Base-by-base conservation (phyloP, 2,329 filamentous ascomycete species). In the Pseudopithomyces maydicus region DNA sequence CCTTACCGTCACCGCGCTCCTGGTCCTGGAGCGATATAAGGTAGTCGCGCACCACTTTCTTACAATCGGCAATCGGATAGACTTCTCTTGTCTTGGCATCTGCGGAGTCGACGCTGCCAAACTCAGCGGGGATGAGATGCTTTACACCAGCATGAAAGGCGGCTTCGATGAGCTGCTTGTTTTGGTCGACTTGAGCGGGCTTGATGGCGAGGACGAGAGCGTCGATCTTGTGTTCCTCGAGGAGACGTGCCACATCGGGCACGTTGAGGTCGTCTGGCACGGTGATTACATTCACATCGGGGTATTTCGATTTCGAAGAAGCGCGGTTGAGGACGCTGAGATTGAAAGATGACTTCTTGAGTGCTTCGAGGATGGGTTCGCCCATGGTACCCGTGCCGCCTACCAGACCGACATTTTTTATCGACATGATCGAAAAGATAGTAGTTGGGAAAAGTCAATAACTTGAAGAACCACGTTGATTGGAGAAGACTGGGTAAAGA, bases 121-220 rank as follows among this genome's bases (percentile, higher is more conserved):
- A 90, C 55, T 90, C 88, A 17, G 84, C 84, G 0, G 86, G 85
- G 7, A 88, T 84, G 60, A 87, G 84, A 5, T 85, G 79, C 59
- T 82, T 82, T 5, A 89, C 85, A 1, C 84, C 84, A 1, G 83
- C 83, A 2, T 80, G 78, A 45, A 84, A 75, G 7, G 85, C 83
- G 1, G 87, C 87, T 23, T 88, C 81, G 48, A 88, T 79, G 20
- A 89, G 76, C 10, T 73, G 73, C 54, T 77, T 79, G 66, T 85
- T 84, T 3, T 81, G 69, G 1, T 70, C 70, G 22, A 80, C 74
- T 12, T 73, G 70, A n/a, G 76, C 78, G 6, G 79, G 79, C 29
- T 84, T 74, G 2, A 80, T 78, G 6, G 78, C 75, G 43, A 88
- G 75, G 44, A 77, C 77, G 15, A 89, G 78, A 15, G 82, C 81